Percentiles rank a stretch among this genome's conserved stretches.
Conservation (phyloP, 2,329 filamentous ascomycete genomes). For the Macrophomina tecta region DNA sequence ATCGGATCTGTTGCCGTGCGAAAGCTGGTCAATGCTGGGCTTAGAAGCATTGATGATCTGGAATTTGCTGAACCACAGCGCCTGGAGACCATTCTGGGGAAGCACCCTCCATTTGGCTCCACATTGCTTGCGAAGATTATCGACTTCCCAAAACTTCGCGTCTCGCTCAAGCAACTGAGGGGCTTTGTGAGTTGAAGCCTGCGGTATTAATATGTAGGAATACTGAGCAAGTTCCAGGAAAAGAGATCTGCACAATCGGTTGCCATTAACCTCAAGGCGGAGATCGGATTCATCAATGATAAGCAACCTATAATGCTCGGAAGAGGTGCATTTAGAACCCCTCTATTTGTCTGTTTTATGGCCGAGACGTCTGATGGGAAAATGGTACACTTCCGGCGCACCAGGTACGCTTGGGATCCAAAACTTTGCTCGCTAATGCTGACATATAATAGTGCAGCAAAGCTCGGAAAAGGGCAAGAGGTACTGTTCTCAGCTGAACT, state of each 20-base stretch:
- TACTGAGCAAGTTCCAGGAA: conserved; percentile 33
- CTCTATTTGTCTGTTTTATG: conserved; percentile 75
- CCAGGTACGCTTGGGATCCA: conserved; percentile 51
- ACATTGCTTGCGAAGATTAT: conserved; percentile 69
- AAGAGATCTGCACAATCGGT: conserved; percentile 47
- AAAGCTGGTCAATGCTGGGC: conserved; percentile 73
- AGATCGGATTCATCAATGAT: conserved; percentile 75
- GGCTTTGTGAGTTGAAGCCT: conserved; percentile 44
- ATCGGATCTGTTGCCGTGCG: conserved; percentile 78
- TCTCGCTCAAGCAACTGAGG: conserved; percentile 59
- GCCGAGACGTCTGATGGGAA: conserved; percentile 72
- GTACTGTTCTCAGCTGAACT: conserved; percentile 66
- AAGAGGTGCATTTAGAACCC: conserved; percentile 50
- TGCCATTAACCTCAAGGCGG: conserved; percentile 67
- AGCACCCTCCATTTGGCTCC: conserved; percentile 82
- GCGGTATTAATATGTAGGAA: not conserved
- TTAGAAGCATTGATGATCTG: conserved; percentile 75
- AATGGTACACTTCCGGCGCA: conserved; percentile 71
- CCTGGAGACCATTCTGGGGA: conserved; percentile 78
- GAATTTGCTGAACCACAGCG: conserved; percentile 68
- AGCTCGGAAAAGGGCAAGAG: conserved; percentile 66
- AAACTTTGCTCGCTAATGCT: not conserved
- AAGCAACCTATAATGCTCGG: conserved; percentile 65
- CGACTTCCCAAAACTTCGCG: conserved; percentile 72
- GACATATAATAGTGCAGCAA: conserved; percentile 62